Evolutionary conservation across 2,329 filamentous ascomycete genomes (phyloP).

Genomic region (Ophiocordyceps camponoti-leonardi): DNA sequence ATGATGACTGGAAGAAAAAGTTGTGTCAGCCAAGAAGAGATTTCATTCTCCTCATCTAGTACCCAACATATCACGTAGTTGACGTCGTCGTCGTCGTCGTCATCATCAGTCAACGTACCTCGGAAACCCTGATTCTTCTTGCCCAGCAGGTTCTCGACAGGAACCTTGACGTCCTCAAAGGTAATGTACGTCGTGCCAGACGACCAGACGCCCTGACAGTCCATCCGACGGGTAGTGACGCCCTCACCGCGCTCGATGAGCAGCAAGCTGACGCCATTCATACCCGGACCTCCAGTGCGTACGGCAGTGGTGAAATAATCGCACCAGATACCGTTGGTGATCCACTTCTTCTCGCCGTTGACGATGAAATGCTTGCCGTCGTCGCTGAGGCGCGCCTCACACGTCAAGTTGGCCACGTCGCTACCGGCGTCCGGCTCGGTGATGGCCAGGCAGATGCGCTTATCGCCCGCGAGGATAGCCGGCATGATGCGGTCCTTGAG

Average conservation of each 20-base stretch:
- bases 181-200: constrained; percentile 94
- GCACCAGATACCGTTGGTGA: constrained; percentile 91
- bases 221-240: constrained; percentile 87
- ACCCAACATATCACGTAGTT: no score
- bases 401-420: constrained; percentile 89
- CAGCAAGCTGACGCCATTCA: constrained; percentile 82
- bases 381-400: constrained; percentile 84
- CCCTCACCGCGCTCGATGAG: constrained; percentile 84
- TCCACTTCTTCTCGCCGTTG: constrained; percentile 99
- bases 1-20: constrained; percentile 92
- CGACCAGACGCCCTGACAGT: constrained; percentile 95
- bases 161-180: constrained; percentile 97
- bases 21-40: no score
- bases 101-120: constrained; percentile 7
- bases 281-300: constrained; percentile 71
- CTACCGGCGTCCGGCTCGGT: constrained; percentile 91
- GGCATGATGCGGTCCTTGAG: constrained; percentile 80
- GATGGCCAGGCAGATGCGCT: constrained; percentile 93
- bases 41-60: no score
- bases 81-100: no score
- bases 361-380: constrained; percentile 99
- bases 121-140: constrained; percentile 98
- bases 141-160: constrained; percentile 95
- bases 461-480: constrained; percentile 76
- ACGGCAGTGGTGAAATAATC: constrained; percentile 98